Conservation (phyloP, 2,329 filamentous ascomycete genomes). For the Penicillium sp. region DNA sequence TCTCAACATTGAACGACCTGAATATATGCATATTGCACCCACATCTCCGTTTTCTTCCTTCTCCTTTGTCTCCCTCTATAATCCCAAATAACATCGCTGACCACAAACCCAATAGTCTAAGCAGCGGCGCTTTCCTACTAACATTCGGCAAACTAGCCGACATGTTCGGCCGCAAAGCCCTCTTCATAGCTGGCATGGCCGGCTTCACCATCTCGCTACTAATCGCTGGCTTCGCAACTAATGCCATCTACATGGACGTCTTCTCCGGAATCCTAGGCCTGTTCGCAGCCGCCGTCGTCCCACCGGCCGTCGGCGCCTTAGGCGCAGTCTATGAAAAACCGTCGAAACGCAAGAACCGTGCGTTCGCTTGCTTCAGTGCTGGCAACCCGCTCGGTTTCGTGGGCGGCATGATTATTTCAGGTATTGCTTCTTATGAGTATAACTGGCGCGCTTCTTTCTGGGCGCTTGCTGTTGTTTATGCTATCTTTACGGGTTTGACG, state of each 20-base stretch:
- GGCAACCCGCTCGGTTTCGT: slow-evolving; percentile 61
- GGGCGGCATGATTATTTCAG: slow-evolving; percentile 61
- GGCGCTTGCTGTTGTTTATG: slow-evolving; percentile 64
- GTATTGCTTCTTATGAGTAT: slow-evolving; percentile 61
- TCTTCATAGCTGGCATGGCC: slow-evolving; percentile 62
- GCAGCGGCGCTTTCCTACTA: slow-evolving; percentile 65
- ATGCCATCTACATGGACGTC: slow-evolving; percentile 61
- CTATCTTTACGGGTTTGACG: slow-evolving; percentile 58
- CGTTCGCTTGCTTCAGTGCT: slow-evolving; percentile 63
- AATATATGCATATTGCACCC: background rate
- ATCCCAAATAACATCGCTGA: slow-evolving; percentile 4
- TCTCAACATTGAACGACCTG: background rate
- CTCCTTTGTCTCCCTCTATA: background rate
- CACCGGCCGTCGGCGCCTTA: slow-evolving; percentile 64
- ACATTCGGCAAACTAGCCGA: slow-evolving; percentile 68
- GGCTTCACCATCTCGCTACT: slow-evolving; percentile 60
- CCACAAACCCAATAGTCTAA: slow-evolving; percentile 46
- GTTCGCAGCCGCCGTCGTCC: slow-evolving; percentile 64
- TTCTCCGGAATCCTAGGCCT: slow-evolving; percentile 66
- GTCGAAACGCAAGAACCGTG: slow-evolving; percentile 61
- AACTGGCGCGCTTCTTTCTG: slow-evolving; percentile 66
- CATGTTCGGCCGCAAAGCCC: slow-evolving; percentile 62
- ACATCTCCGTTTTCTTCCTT: background rate
- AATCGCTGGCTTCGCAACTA: slow-evolving; percentile 60
- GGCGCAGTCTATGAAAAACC: slow-evolving; percentile 65